A percentile compares a stretch with the other conserved stretches of the same genome.
These are phyloP conservation scores for Camellia japonica DNA, from an alignment of 148 eudicot genomes.

Conservation along the genomic window DNA sequence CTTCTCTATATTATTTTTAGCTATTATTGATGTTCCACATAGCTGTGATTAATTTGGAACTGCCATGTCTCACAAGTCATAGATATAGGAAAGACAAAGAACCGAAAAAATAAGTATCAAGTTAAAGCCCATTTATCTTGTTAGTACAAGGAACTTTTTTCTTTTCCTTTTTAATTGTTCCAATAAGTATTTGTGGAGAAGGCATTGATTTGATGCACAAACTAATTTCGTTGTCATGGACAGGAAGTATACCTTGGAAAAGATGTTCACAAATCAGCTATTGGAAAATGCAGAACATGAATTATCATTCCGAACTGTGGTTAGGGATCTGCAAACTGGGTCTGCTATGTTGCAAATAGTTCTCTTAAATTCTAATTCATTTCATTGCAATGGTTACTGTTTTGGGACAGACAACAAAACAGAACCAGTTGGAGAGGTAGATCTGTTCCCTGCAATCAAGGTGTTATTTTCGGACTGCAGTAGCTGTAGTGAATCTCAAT, in stretches of 20 bases:
- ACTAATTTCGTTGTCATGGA: conserved; percentile 14
- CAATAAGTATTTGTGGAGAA: background rate
- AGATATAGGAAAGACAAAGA: background rate
- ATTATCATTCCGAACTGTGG: conserved; percentile 75
- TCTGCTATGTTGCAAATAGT: conserved; percentile 61
- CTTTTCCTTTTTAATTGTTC: background rate
- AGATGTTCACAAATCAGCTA: conserved; percentile 80
- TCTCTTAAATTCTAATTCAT: conserved; percentile 77
- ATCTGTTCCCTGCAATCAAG: conserved; percentile 67
- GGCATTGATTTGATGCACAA: background rate
- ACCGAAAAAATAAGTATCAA: background rate
- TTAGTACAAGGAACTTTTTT: background rate
- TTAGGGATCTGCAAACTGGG: conserved; percentile 65
- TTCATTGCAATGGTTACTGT: conserved; percentile 63
- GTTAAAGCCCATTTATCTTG: background rate
- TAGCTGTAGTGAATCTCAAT: conserved; percentile 28
- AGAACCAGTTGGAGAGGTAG: conserved; percentile 42
- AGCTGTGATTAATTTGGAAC: background rate
- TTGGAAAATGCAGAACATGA: conserved; percentile 82
- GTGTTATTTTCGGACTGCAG: conserved; percentile 51
- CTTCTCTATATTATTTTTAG: background rate
- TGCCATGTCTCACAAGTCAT: background rate
- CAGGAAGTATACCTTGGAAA: conserved; percentile 82
- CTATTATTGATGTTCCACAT: background rate
- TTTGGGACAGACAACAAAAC: conserved; percentile 25